Conservation (phyloP, 805 yeast genomes). For the Pichia occidentalis region DNA sequence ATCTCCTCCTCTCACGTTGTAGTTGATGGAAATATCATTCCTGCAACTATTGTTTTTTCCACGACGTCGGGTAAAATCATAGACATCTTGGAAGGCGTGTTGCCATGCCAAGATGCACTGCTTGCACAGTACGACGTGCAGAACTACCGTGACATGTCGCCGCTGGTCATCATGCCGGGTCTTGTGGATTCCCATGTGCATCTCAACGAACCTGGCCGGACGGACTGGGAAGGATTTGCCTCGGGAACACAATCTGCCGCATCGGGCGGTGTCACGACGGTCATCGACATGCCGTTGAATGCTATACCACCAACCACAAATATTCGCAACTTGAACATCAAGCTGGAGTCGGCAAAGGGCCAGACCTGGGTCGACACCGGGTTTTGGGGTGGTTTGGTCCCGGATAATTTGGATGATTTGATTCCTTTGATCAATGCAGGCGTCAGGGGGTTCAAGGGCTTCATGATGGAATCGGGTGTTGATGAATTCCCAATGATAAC, state of each 20-base stretch:
- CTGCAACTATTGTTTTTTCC: conserved; percentile 65
- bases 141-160: conserved; percentile 50
- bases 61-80: conserved; percentile 51
- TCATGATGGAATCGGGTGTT: conserved; percentile 90
- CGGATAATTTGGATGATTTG: conserved; percentile 63
- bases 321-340: conserved; percentile 63
- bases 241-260: conserved; percentile 95
- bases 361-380: conserved; percentile 92
- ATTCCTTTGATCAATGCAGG: conserved; percentile 76
- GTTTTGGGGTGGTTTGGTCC: conserved; percentile 95
- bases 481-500: conserved; percentile 87
- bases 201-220: conserved; percentile 93
- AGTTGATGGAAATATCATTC: conserved; percentile 36
- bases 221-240: conserved; percentile 98
- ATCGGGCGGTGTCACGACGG: conserved; percentile 93
- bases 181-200: conserved; percentile 93
- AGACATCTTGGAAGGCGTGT: conserved; percentile 37
- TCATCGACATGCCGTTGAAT: conserved; percentile 92
- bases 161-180: conserved; percentile 74
- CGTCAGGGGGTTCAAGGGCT: conserved; percentile 91
- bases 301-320: conserved; percentile 96
- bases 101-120: conserved; percentile 34
- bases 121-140: conserved; percentile 36
- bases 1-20: conserved; percentile 56
- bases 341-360: conserved; percentile 69